Evolutionary conservation across 139 green algal species (phyloP), one percentile per base, ranked within the genome.

Genomic region (Chlorella ohadii): DNA sequence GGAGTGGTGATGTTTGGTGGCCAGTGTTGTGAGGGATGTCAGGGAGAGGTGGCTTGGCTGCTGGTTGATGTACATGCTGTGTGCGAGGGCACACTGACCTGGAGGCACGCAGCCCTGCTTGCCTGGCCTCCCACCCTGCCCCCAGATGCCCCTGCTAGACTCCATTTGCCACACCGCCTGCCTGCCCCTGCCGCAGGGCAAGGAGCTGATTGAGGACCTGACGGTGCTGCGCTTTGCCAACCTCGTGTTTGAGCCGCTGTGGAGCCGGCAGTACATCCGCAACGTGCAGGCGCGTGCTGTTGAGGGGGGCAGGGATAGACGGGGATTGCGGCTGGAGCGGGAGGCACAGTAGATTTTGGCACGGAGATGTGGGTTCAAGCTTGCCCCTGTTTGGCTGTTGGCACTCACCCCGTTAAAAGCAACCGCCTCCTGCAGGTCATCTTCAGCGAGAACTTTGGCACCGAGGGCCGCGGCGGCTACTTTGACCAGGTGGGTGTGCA

Each of bases 161-260:
- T 38, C n/a, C n/a, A 33, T 7, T 68, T 20, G 9, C 63, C 65
- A 20, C 28, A 1, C 6, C 39, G 64, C 64, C 15, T 72, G 34
- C 66, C 34, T 27, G 2, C 66, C 0, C 3, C 66, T 27, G 39
- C 2, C 44, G 70, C 70, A 77, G 70, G 97, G 97, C 86, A 99
- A 99, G 91, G 97, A 99, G 93, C 90, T 99, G 56, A 98, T 99
- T 61, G 96, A 99, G 87, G 99, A 99, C 90, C 89, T 99, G 64
- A 97, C 94, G 65, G 96, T 99, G 39, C 91, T 99, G 85, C 92
- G 97, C 31, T 99, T 99, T 89, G 93, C 94, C 84, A 99, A 99
- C 90, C 89, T 98, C 23, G 91, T 99, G 65, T 99, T 99, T 89
- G 97, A 99, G 90, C 97, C 97, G n/a, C 88, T 99, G 61, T 99